Evolutionary conservation across 179 eudicot genomes (phyloP).

Genomic region (Drosera spatulata): DNA sequence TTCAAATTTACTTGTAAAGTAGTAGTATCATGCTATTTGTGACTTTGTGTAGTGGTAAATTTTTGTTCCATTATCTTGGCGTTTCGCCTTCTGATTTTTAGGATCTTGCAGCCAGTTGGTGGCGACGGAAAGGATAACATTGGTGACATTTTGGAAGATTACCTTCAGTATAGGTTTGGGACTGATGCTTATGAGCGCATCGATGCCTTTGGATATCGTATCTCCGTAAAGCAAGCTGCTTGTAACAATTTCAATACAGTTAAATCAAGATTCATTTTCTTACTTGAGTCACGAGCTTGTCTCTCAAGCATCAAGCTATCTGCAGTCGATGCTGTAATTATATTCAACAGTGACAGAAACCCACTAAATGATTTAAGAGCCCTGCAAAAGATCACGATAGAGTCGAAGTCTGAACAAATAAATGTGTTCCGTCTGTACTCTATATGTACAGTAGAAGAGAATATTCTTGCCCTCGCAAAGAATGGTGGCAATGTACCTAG

Average conservation of each 20-base stretch:
- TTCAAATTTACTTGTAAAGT: too few relatives aligned
- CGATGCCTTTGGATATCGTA: slow-evolving; percentile 26
- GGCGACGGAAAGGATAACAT: slow-evolving; percentile 39
- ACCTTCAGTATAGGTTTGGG: slow-evolving; percentile 61
- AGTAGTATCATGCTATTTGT: too few relatives aligned
- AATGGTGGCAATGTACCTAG: slow-evolving; percentile 37
- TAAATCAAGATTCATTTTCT: slow-evolving; percentile 48
- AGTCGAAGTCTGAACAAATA: slow-evolving; percentile 46
- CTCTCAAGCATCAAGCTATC: slow-evolving; percentile 45
- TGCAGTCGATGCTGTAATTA: slow-evolving; percentile 54
- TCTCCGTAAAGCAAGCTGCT: slow-evolving; percentile 58
- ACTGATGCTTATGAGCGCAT: slow-evolving; percentile 70
- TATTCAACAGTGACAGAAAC: slow-evolving; percentile 83
- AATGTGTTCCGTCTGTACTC: slow-evolving; percentile 78
- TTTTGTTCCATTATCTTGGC: too few relatives aligned
- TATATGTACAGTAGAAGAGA: slow-evolving; percentile 77
- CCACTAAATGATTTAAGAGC: slow-evolving; percentile 71
- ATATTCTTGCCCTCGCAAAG: slow-evolving; percentile 60
- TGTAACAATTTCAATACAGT: slow-evolving; percentile 62
- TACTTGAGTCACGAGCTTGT: slow-evolving; percentile 83
- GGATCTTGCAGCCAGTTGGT: slow-evolving; percentile 37
- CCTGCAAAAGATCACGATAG: slow-evolving; percentile 56
- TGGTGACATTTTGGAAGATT: slow-evolving; percentile 76
- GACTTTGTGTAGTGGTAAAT: too few relatives aligned
- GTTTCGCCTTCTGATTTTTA: slow-evolving; percentile 5